Conservation (phyloP, 495 filamentous ascomycete species). For the Neurospora sp. region DNA sequence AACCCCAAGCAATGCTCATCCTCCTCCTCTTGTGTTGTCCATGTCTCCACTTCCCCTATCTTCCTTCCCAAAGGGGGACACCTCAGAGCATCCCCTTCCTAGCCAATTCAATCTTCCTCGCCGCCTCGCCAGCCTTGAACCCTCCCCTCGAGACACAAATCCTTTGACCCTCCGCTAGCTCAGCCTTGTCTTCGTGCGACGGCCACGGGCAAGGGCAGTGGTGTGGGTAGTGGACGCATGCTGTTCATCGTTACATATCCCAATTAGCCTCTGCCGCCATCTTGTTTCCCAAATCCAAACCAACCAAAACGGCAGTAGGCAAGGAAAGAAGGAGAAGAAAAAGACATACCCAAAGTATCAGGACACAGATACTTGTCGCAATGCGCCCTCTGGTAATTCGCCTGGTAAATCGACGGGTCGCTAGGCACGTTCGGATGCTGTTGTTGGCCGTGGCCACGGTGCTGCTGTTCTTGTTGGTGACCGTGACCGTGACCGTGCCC, state of each 20-base stretch:
- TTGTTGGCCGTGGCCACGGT: slow-evolving; percentile 41
- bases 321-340: neutral
- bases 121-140: slow-evolving; percentile 62
- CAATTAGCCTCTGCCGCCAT: neutral
- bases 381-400: slow-evolving; percentile 55
- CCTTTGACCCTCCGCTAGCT: slow-evolving; percentile 71
- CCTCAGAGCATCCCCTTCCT: slow-evolving; percentile 70
- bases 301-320: neutral
- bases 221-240: slow-evolving; percentile 87
- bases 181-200: slow-evolving; percentile 74
- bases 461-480: slow-evolving; percentile 26
- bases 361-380: slow-evolving; percentile 92
- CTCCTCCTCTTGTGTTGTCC: neutral
- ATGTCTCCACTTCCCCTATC: neutral
- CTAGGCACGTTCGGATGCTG: slow-evolving; percentile 66
- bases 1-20: neutral
- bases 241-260: slow-evolving; percentile 17
- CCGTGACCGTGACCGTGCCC: neutral
- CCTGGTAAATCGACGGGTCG: slow-evolving; percentile 67
- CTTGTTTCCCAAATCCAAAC: neutral
- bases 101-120: slow-evolving; percentile 70
- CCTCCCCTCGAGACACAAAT: slow-evolving; percentile 77
- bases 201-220: slow-evolving; percentile 88
- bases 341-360: slow-evolving; percentile 53
- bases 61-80: neutral